A percentile compares a stretch with the other conserved stretches of the same genome.
Evolutionary conservation across 176 grass and related monocot genomes (phyloP).

Genomic region (Musa schizocarpa): DNA sequence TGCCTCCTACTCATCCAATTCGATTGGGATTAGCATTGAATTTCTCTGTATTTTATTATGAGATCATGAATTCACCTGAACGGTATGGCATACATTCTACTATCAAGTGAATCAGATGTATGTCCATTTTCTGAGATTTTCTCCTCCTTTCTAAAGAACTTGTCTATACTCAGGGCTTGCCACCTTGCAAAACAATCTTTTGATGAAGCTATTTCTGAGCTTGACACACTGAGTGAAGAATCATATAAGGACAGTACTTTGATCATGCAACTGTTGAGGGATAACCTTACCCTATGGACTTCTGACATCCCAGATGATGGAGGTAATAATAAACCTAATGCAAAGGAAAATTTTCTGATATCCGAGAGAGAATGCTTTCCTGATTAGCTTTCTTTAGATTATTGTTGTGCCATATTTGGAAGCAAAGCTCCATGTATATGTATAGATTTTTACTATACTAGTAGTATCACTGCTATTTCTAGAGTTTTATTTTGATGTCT

Average conservation of each 20-base stretch:
- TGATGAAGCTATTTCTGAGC: constrained; percentile 56
- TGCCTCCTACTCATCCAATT: constrained; percentile 46
- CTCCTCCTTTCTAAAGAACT: background rate
- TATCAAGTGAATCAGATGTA: background rate
- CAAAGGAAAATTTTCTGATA: background rate
- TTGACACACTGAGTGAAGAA: constrained; percentile 44
- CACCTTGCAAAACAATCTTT: constrained; percentile 53
- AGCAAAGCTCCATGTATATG: too few relatives aligned
- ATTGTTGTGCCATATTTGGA: background rate
- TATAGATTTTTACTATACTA: too few relatives aligned
- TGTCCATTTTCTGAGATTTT: background rate
- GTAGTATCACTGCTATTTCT: too few relatives aligned
- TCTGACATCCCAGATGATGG: constrained; percentile 48
- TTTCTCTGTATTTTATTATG: constrained; percentile 57
- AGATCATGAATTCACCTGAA: constrained; percentile 65
- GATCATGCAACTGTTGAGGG: constrained; percentile 59
- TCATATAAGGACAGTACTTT: constrained; percentile 57
- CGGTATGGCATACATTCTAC: constrained; percentile 24
- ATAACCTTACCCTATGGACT: constrained; percentile 56
- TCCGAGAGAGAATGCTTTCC: background rate
- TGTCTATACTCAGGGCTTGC: constrained; percentile 33
- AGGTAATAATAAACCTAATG: constrained; percentile 23
- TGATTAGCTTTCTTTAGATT: background rate
- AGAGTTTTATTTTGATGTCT: too few relatives aligned
- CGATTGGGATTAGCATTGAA: constrained; percentile 51